Conservation (phyloP, 495 filamentous ascomycete genomes). For the Cenococcum geophilum region DNA sequence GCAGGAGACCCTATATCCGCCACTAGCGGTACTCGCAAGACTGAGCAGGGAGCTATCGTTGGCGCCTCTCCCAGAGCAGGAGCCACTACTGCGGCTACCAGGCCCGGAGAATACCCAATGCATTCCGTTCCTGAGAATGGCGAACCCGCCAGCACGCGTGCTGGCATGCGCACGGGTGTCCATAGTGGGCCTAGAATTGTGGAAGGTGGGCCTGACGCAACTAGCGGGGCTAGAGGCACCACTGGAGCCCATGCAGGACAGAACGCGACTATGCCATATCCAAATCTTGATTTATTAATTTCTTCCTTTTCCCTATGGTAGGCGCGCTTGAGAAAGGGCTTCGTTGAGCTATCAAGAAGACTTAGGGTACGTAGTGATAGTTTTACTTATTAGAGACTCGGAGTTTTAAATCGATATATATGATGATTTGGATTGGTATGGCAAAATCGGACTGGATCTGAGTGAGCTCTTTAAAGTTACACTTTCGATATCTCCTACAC, state of each 20-base stretch:
- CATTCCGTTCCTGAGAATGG: neutral
- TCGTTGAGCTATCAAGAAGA: too few species aligned
- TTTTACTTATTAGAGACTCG: too few species aligned
- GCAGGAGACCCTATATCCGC: constrained; percentile 9
- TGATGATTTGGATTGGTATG: too few species aligned
- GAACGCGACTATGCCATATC: neutral
- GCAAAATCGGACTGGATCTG: too few species aligned
- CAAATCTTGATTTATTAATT: too few species aligned
- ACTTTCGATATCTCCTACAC: too few species aligned
- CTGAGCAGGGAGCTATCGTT: neutral
- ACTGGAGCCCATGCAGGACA: neutral
- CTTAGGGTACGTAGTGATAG: too few species aligned
- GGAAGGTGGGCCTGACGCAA: neutral
- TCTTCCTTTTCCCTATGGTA: too few species aligned
- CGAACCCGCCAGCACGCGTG: neutral
- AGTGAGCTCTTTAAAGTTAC: too few species aligned
- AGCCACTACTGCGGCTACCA: neutral
- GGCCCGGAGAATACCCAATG: neutral
- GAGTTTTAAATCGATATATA: too few species aligned
- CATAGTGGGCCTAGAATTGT: neutral
- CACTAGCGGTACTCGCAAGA: neutral
- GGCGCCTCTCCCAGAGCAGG: neutral
- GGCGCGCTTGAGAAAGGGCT: too few species aligned
- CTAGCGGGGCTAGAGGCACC: neutral
- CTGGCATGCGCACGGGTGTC: neutral